phyloP scores from a whole-genome alignment of 2,329 filamentous ascomycete species.

The Fusarium pseudonygamai region DNA sequence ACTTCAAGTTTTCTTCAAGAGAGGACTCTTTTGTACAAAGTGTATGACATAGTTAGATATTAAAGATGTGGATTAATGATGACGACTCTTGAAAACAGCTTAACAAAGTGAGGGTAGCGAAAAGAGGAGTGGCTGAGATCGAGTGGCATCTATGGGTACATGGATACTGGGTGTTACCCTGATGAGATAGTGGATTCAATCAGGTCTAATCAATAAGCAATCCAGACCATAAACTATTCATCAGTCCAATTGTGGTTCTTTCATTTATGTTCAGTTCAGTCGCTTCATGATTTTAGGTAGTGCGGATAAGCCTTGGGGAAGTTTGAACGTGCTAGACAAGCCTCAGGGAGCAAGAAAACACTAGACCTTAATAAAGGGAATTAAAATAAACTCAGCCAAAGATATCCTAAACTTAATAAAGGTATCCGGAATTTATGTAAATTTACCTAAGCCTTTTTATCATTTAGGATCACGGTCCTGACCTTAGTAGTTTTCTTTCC shows the following conservation, averaged over 20 bases:
- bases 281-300: not conserved
- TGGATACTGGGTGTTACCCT: not conserved
- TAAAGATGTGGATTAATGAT: constrained; percentile 39
- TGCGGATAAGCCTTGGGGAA: constrained; percentile 17
- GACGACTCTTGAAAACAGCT: constrained; percentile 27
- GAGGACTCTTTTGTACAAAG: constrained; percentile 35
- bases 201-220: not conserved
- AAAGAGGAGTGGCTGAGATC: not conserved
- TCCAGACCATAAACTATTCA: not conserved
- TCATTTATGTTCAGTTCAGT: not conserved
- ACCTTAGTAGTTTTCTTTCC: no score
- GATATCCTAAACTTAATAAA: no score
- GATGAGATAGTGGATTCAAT: not conserved
- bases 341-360: no score
- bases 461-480: no score
- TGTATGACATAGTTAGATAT: constrained; percentile 38
- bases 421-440: no score
- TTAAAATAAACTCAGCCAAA: no score
- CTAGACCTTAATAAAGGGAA: no score
- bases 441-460: no score
- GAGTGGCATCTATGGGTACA: not conserved
- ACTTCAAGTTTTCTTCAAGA: not conserved
- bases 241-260: not conserved
- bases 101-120: not conserved
- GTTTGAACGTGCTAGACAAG: not conserved